These are phyloP conservation scores for Coelastrella sp. DNA, from an alignment of 139 green algal genomes.

Conservation along the genomic window DNA sequence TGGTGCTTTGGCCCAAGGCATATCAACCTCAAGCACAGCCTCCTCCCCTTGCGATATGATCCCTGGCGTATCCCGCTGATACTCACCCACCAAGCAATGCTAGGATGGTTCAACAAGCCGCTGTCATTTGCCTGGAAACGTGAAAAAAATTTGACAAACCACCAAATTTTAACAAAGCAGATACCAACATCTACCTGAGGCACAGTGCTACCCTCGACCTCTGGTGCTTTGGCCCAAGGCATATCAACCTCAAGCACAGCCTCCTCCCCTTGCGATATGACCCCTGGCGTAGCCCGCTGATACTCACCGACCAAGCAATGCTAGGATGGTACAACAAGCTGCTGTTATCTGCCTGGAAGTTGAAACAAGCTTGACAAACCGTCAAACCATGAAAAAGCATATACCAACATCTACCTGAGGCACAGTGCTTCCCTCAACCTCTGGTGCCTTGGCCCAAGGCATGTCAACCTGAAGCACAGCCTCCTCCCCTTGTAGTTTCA, in stretches of 20 bases:
- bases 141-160: too few species aligned
- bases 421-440: constrained; percentile 54
- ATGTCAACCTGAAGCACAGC: neutral
- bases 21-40: neutral
- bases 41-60: constrained; percentile 14
- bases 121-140: neutral
- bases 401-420: constrained; percentile 47
- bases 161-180: too few species aligned
- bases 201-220: constrained; percentile 55
- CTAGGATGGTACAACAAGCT: constrained; percentile 66
- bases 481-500: constrained; percentile 21
- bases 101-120: constrained; percentile 66
- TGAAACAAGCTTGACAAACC: too few species aligned
- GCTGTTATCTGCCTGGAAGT: neutral
- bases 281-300: neutral
- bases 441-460: constrained; percentile 63
- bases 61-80: neutral
- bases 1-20: constrained; percentile 63
- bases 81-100: constrained; percentile 54
- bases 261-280: constrained; percentile 27
- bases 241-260: neutral
- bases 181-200: constrained; percentile 47
- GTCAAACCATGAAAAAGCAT: too few species aligned
- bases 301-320: constrained; percentile 54
- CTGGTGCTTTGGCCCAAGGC: constrained; percentile 63